These are phyloP conservation scores for Penicillium silybi DNA, from an alignment of 495 filamentous ascomycete species.

Conservation along the genomic window DNA sequence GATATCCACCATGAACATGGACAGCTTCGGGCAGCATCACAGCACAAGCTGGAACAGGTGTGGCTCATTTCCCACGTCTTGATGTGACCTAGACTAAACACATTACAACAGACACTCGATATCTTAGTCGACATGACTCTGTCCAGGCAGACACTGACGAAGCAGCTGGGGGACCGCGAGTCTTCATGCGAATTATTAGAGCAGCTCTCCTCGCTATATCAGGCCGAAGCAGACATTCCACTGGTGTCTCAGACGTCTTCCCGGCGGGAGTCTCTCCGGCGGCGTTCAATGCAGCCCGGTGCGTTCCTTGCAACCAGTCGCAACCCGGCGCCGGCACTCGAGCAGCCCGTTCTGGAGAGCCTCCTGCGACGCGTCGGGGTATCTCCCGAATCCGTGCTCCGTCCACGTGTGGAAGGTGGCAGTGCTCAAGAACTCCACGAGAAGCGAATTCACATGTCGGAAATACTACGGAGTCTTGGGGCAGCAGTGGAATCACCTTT, in stretches of 20 bases:
- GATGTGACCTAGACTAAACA: conserved; percentile 4
- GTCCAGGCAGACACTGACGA: conserved; percentile 27
- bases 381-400: conserved; percentile 28
- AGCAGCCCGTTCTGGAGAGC: conserved; percentile 30
- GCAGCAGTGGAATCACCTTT: conserved; percentile 33
- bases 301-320: conserved; percentile 12
- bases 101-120: conserved; percentile 26
- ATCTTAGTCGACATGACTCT: conserved; percentile 34
- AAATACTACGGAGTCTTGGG: conserved; percentile 22
- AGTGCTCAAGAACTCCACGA: conserved; percentile 23
- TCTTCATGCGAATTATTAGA: conserved; percentile 37
- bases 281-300: conserved; percentile 24
- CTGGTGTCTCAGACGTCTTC: conserved; percentile 20
- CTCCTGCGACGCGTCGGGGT: conserved; percentile 39
- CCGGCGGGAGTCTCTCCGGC: conserved; percentile 31
- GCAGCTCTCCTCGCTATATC: conserved; percentile 30
- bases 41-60: conserved; percentile 37
- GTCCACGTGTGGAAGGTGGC: conserved; percentile 18
- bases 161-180: conserved; percentile 29
- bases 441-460: conserved; percentile 29
- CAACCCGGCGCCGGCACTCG: conserved; percentile 9
- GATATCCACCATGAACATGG: conserved; percentile 33
- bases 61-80: not conserved
- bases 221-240: conserved; percentile 25
- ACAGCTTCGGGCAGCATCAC: conserved; percentile 26